A percentile compares a stretch with the other conserved stretches of the same genome.
phyloP scores from a whole-genome alignment of 257 asterid species.

The Salvia hispanica region DNA sequence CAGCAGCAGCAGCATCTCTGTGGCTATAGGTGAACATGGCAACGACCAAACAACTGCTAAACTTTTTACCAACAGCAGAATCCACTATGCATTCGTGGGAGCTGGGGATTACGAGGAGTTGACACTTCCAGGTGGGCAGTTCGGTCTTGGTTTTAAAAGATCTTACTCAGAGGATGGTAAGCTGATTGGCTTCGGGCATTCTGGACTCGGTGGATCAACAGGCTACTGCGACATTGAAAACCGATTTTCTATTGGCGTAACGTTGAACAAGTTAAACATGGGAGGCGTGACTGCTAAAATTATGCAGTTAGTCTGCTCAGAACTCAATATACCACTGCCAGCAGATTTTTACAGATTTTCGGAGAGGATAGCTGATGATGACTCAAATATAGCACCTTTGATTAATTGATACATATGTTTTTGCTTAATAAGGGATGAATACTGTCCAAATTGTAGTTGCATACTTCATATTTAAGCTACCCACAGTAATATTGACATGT shows the following conservation, averaged over 20 bases:
- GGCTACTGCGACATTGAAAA: conserved; percentile 70
- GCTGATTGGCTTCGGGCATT: conserved; percentile 88
- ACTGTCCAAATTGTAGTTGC: background rate
- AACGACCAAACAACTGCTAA: conserved; percentile 29
- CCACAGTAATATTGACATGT: background rate
- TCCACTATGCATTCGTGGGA: conserved; percentile 83
- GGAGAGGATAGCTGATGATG: conserved; percentile 51
- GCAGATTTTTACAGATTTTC: conserved; percentile 55
- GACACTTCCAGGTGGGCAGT: conserved; percentile 57
- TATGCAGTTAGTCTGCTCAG: conserved; percentile 79
- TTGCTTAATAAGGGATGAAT: too few species aligned
- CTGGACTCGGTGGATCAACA: conserved; percentile 95
- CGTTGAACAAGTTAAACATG: conserved; percentile 78
- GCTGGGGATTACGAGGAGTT: conserved; percentile 67
- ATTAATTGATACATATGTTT: conserved; percentile 45
- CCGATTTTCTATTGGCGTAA: conserved; percentile 75
- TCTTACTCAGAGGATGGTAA: conserved; percentile 58
- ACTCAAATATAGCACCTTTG: conserved; percentile 53
- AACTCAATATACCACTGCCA: conserved; percentile 79
- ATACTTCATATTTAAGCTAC: background rate
- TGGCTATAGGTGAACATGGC: conserved; percentile 9
- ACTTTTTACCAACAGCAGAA: conserved; percentile 56
- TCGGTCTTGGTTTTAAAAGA: conserved; percentile 91
- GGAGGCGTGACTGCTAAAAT: conserved; percentile 84
- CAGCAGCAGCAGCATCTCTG: conserved; percentile 20